Conservation (phyloP, 371 early-diverging fungal species). For the Chytridiales sp. region DNA sequence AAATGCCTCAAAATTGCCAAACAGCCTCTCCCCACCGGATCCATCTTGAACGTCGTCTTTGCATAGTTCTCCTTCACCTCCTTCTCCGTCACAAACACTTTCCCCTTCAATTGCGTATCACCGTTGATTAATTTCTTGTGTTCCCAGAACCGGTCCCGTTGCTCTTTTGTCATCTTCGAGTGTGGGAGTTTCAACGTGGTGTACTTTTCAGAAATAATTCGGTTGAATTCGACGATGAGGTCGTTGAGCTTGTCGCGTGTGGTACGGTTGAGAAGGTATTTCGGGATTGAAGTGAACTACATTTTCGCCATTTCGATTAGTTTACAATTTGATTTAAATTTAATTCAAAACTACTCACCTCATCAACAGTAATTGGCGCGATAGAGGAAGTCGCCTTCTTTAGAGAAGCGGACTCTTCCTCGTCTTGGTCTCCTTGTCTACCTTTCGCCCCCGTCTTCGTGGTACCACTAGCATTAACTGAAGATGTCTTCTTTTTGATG, state of each 20-base stretch:
- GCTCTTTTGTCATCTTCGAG: constrained; percentile 37
- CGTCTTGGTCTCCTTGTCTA: too few species aligned
- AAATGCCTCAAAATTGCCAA: constrained; percentile 41
- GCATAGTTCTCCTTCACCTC: constrained; percentile 37
- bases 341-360: too few species aligned
- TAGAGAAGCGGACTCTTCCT: too few species aligned
- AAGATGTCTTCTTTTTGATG: too few species aligned
- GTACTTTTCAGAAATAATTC: constrained; percentile 36
- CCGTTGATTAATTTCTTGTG: constrained; percentile 34
- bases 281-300: too few species aligned
- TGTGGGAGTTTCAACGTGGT: constrained; percentile 32
- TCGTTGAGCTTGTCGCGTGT: constrained; percentile 41
- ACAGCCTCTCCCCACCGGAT: constrained; percentile 37
- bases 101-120: constrained; percentile 34
- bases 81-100: constrained; percentile 44
- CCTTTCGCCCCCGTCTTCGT: too few species aligned
- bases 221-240: constrained; percentile 35
- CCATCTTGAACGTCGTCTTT: constrained; percentile 32
- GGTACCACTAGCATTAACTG: too few species aligned
- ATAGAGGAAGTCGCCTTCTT: too few species aligned
- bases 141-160: constrained; percentile 43
- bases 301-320: too few species aligned
- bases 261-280: constrained; percentile 38
- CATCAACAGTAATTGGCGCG: too few species aligned
- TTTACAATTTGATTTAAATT: too few species aligned